Conservation (phyloP, 2,329 filamentous ascomycete genomes). For the Fusarium verrucosum region DNA sequence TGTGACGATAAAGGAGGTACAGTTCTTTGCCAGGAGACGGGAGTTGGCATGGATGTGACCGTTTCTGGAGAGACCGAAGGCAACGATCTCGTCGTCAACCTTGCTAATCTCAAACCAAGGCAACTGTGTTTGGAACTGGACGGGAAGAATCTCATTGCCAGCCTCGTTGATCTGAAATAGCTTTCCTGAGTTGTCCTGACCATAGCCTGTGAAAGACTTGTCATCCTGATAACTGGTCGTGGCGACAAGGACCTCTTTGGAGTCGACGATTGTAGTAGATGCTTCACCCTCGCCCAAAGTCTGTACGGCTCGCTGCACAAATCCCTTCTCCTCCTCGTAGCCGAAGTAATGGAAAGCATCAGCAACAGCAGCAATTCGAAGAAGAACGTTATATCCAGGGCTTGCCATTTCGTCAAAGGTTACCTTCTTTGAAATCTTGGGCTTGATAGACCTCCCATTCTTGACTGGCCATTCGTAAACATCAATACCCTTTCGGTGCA, state of each 20-base stretch:
- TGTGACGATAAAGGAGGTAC: constrained; percentile 89
- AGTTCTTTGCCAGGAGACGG: constrained; percentile 80
- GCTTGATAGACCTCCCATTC: constrained; percentile 59
- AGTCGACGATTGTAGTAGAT: constrained; percentile 27
- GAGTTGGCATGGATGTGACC: constrained; percentile 84
- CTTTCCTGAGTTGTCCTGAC: constrained; percentile 58
- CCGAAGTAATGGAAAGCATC: constrained; percentile 47
- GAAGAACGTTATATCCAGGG: constrained; percentile 27
- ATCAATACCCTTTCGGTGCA: constrained; percentile 73
- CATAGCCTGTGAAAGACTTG: constrained; percentile 49
- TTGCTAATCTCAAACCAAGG: constrained; percentile 63
- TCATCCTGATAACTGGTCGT: constrained; percentile 49
- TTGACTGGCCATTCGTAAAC: constrained; percentile 75
- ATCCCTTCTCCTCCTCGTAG: constrained; percentile 43
- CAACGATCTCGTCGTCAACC: constrained; percentile 55
- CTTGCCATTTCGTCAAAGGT: constrained; percentile 50
- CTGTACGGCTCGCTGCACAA: constrained; percentile 39
- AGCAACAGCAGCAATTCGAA: constrained; percentile 33
- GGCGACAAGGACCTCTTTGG: constrained; percentile 39
- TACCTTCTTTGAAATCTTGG: constrained; percentile 53
- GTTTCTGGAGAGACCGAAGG: constrained; percentile 74
- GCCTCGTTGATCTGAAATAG: constrained; percentile 53
- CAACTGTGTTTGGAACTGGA: constrained; percentile 57
- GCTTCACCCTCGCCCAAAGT: constrained; percentile 26
- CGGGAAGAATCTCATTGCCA: constrained; percentile 48